These are phyloP conservation scores for Trametes sp. DNA, from an alignment of 1,284 basidiomycete species.

Conservation along the genomic window DNA sequence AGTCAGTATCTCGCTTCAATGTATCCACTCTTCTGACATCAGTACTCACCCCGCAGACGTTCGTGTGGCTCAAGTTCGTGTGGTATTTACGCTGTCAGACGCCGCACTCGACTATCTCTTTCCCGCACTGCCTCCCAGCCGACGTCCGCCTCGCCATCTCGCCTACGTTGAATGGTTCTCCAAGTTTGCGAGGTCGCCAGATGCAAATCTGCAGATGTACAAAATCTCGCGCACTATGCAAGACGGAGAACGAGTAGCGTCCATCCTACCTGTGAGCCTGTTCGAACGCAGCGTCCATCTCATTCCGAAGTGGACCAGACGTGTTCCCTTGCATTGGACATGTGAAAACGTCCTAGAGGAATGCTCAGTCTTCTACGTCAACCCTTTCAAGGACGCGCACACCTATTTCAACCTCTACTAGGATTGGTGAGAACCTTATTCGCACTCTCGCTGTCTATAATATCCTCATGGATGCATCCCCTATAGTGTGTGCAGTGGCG, in stretches of 20 bases:
- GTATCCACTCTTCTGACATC: not conserved
- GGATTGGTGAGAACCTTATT: no score
- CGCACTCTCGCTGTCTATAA: no score
- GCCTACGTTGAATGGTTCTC: constrained; percentile 43
- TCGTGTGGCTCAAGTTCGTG: constrained; percentile 4
- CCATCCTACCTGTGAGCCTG: constrained; percentile 12
- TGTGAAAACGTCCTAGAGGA: constrained; percentile 12
- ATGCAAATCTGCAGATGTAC: constrained; percentile 1
- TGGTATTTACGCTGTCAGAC: constrained; percentile 11
- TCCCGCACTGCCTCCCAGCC: not conserved
- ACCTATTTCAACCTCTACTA: constrained; percentile 4
- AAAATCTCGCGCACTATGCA: not conserved
- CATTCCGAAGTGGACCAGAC: constrained; percentile 8
- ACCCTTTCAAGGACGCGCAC: constrained; percentile 13
- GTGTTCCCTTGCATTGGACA: constrained; percentile 12
- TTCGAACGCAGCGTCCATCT: constrained; percentile 20
- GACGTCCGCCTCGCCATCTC: constrained; percentile 18
- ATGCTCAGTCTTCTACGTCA: constrained; percentile 18
- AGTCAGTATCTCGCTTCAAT: not conserved
- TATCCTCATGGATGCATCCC: no score
- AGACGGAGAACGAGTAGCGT: not conserved
- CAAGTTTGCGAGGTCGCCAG: constrained; percentile 15
- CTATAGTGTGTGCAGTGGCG: no score
- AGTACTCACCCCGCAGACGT: not conserved
- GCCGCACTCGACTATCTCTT: not conserved